Base-by-base conservation (phyloP, 1,139 yeast genomes). In the Yamadazyma sp. region DNA sequence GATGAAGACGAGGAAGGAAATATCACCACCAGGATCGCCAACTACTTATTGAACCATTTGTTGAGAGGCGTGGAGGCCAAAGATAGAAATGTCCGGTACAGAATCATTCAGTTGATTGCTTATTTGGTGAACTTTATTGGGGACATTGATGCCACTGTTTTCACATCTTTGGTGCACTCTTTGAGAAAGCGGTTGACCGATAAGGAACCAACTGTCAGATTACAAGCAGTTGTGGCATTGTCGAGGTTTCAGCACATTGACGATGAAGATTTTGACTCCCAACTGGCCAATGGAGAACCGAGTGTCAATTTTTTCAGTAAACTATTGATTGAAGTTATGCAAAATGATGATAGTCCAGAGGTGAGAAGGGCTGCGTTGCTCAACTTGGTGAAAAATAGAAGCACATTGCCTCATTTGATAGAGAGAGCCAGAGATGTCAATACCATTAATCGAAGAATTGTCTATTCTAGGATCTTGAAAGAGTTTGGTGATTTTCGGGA, bases 361-460 rank as follows among this genome's bases (percentile, higher is more conserved):
- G 96, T 90, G 1, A 74, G 98, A 49, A 70, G 96, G 39, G 89
- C 95, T 0, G 94, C 92, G 1, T 62, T 89, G 50, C 64, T 85
- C 34, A 86, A 88, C 53, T 57, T 90, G 27, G 76, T 74, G 16
- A 82, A 81, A 50, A 76, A 74, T 34, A 55, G 62, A 10, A 48
- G 56, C 1, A 83, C 90, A 0, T 63, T 80, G 21, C 80, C 85
- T 0, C 73, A 70, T 43, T 63, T 89, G 1, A 64, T 89, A 33
- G 95, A 86, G 52, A 72, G 97, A 45, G 95, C 95, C 0, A 74
- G 95, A 42, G 98, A 92, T 59, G 67, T 70, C 2, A 86, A 86
- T 53, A 65, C 82, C 1, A 69, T 79, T 13, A 88, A 86, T 54
- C 70, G 98, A 56, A 70, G 89, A 48, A 61, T 82, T 20, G 81